phyloP scores from a whole-genome alignment of 805 yeast genomes.

The Ogataea paraovalis region DNA sequence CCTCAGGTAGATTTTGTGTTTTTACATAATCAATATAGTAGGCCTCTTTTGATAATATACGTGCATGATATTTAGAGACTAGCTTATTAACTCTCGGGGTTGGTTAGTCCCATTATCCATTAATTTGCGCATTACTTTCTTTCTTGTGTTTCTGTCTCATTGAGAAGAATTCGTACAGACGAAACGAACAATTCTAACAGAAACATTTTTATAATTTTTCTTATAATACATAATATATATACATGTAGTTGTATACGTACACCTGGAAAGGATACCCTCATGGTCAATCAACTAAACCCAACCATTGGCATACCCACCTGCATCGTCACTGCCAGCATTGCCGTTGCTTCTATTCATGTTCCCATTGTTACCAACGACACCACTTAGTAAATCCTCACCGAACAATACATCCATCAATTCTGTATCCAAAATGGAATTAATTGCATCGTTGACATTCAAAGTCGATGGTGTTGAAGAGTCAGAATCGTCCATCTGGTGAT shows the following conservation, averaged over 20 bases:
- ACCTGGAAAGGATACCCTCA: neutral
- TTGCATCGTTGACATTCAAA: conserved; percentile 24
- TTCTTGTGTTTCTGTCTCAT: too few species aligned
- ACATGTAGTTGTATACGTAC: neutral
- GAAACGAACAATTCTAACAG: too few species aligned
- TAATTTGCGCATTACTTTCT: too few species aligned
- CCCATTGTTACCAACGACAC: neutral
- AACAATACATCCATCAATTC: conserved; percentile 31
- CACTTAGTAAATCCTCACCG: conserved; percentile 24
- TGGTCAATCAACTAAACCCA: neutral
- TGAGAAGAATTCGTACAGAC: too few species aligned
- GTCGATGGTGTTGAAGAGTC: conserved; percentile 9
- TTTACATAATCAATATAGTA: too few species aligned
- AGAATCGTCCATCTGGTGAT: neutral
- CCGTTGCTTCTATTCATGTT: neutral
- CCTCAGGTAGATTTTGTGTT: too few species aligned
- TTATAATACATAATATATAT: too few species aligned
- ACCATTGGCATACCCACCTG: neutral
- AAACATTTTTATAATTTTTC: too few species aligned
- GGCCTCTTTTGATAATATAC: too few species aligned
- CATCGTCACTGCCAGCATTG: neutral
- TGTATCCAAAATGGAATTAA: conserved; percentile 27
- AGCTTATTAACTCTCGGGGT: too few species aligned
- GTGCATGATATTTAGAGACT: too few species aligned
- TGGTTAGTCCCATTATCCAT: too few species aligned